Evolutionary conservation across 2,329 filamentous ascomycete genomes (phyloP).

Genomic region (Zymoseptoria pseudotritici): DNA sequence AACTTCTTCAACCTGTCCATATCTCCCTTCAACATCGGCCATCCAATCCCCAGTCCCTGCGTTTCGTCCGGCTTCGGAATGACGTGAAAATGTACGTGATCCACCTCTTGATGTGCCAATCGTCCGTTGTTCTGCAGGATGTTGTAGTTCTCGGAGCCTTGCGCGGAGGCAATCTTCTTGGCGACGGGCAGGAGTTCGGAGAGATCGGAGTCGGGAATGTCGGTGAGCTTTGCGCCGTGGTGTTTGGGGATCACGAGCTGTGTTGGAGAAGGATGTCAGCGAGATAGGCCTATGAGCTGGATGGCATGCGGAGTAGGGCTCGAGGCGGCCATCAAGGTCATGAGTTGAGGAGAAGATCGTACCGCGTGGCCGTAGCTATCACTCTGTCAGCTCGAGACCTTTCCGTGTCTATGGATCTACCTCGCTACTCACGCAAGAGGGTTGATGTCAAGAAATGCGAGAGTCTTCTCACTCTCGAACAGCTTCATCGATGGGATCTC

Average conservation of each 20-base stretch:
- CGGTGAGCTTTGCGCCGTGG: slow-evolving; percentile 83
- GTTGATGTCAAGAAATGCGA: slow-evolving; percentile 94
- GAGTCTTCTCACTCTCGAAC: slow-evolving; percentile 84
- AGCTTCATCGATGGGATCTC: slow-evolving; percentile 97
- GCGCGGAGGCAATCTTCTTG: slow-evolving; percentile 76
- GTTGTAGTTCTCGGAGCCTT: slow-evolving; percentile 76
- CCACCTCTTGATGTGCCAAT: slow-evolving; percentile 84
- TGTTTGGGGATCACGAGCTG: slow-evolving; percentile 94
- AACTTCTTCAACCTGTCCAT: slow-evolving; percentile 78
- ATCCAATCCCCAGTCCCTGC: slow-evolving; percentile 72
- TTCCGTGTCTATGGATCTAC: background rate
- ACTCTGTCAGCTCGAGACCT: slow-evolving; percentile 2
- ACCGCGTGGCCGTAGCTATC: slow-evolving; percentile 71
- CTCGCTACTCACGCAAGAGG: slow-evolving; percentile 47
- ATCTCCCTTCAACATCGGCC: slow-evolving; percentile 68
- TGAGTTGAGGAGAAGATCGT: slow-evolving; percentile 29
- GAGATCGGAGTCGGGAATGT: slow-evolving; percentile 86
- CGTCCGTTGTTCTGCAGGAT: slow-evolving; percentile 92
- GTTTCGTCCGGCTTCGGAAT: slow-evolving; percentile 86
- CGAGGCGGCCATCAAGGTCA: slow-evolving; percentile 12
- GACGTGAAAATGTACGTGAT: slow-evolving; percentile 88
- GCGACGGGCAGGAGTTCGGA: slow-evolving; percentile 76
- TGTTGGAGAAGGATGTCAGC: background rate
- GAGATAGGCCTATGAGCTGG: too few species aligned
- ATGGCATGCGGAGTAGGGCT: too few species aligned